phyloP scores from a whole-genome alignment of 1,284 basidiomycete species.

The Irpex rosettiformis region DNA sequence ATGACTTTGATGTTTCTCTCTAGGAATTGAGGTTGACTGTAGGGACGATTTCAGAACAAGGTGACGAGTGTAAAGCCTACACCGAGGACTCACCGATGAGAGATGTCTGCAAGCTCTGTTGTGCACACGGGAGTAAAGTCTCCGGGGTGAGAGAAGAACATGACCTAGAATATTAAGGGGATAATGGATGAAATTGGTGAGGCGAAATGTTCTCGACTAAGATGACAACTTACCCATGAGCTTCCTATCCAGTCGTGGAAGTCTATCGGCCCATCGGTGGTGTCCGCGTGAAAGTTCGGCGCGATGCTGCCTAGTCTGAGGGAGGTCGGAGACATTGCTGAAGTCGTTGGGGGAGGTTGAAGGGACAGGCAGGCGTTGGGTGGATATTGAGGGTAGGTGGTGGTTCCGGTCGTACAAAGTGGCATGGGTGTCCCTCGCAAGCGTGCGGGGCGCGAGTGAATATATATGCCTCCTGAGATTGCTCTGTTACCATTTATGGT shows the following conservation, averaged over 20 bases:
- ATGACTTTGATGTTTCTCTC: constrained; percentile 91
- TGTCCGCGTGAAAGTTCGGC: constrained; percentile 82
- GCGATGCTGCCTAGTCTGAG: constrained; percentile 76
- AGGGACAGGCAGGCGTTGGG: too few species aligned
- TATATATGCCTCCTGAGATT: constrained; percentile 3
- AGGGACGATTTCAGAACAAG: too few species aligned
- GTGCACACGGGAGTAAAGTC: constrained; percentile 88
- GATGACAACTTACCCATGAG: constrained; percentile 67
- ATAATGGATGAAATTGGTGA: not conserved
- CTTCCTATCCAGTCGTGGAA: constrained; percentile 92
- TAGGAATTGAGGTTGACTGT: constrained; percentile 73
- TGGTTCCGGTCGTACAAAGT: constrained; percentile 1
- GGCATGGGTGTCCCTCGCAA: constrained; percentile 3
- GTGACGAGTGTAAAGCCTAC: too few species aligned
- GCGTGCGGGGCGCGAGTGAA: not conserved
- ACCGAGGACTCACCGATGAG: constrained; percentile 58
- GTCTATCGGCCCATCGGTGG: constrained; percentile 72
- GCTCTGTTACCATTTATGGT: constrained; percentile 5
- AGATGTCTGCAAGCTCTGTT: constrained; percentile 95
- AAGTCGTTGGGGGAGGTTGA: not conserved
- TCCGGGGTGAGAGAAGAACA: constrained; percentile 94
- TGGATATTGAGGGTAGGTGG: not conserved
- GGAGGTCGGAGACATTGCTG: constrained; percentile 30
- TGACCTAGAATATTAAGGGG: constrained; percentile 40
- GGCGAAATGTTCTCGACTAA: not conserved